phyloP scores from a whole-genome alignment of 73 alveolate species.

The Tetrahymena thermophila region DNA sequence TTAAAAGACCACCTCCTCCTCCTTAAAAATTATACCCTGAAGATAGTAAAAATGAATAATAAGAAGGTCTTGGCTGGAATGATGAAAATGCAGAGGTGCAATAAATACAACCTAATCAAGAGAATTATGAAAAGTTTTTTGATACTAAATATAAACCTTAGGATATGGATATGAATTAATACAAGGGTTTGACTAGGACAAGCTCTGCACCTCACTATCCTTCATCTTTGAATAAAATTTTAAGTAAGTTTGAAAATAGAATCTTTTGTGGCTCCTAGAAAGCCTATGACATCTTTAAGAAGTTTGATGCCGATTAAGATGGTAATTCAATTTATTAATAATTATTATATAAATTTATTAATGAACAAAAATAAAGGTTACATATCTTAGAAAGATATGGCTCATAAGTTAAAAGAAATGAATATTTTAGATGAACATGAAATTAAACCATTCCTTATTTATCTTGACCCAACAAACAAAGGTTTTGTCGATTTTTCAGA shows the following conservation, averaged over 20 bases:
- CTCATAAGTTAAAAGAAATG: constrained; percentile 5
- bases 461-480: constrained; percentile 25
- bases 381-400: constrained; percentile 26
- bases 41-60: background rate
- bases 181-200: constrained; percentile 5
- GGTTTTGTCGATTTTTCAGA: constrained; percentile 28
- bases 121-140: background rate
- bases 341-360: background rate
- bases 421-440: constrained; percentile 25
- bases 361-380: background rate
- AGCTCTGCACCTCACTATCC: constrained; percentile 3
- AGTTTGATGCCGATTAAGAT: constrained; percentile 40
- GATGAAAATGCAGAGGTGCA: background rate
- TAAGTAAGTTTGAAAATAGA: constrained; percentile 10
- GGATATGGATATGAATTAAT: constrained; percentile 14
- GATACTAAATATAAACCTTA: background rate
- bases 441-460: background rate
- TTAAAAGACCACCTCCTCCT: constrained; percentile 34
- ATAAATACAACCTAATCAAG: background rate
- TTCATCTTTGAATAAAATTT: constrained; percentile 6
- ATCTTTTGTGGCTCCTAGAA: constrained; percentile 25
- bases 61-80: background rate
- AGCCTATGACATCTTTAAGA: constrained; percentile 11
- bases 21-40: background rate
- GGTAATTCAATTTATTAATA: background rate